Percentiles rank a stretch among this genome's conserved stretches.
phyloP scores from a whole-genome alignment of 1,284 basidiomycete genomes.

The Sanghuangporus sanghuang region DNA sequence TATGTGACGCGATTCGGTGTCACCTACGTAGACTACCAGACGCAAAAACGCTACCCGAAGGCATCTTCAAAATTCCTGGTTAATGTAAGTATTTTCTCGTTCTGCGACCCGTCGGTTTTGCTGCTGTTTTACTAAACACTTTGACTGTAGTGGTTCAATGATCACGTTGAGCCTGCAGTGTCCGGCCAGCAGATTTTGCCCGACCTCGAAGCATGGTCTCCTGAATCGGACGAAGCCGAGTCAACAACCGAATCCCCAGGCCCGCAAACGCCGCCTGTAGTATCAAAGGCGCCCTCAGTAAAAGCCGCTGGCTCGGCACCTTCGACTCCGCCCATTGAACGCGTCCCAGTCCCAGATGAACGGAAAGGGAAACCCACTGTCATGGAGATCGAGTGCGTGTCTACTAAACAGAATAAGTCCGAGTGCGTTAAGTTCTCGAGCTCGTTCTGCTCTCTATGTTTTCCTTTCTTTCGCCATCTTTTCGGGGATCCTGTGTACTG shows the following conservation, averaged over 20 bases:
- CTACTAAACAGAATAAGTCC: neutral
- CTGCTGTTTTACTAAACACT: neutral
- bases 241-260: slow-evolving; percentile 3
- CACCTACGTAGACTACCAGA: slow-evolving; percentile 66
- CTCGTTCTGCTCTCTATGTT: neutral
- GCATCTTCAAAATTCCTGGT: slow-evolving; percentile 55
- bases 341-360: slow-evolving; percentile 1
- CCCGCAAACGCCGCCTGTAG: slow-evolving; percentile 3
- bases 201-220: neutral
- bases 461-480: neutral
- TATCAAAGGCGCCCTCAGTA: neutral
- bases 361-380: slow-evolving; percentile 3
- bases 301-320: slow-evolving; percentile 2
- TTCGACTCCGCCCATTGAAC: neutral
- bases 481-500: neutral
- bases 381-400: slow-evolving; percentile 3
- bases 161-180: neutral
- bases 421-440: neutral
- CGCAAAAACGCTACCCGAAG: slow-evolving; percentile 65
- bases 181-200: neutral
- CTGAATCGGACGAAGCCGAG: slow-evolving; percentile 2
- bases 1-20: slow-evolving; percentile 60
- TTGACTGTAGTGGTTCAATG: slow-evolving; percentile 10
- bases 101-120: no score
- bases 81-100: slow-evolving; percentile 25